Conservation (phyloP, 345 rosid species). For the Camelina sativa region DNA sequence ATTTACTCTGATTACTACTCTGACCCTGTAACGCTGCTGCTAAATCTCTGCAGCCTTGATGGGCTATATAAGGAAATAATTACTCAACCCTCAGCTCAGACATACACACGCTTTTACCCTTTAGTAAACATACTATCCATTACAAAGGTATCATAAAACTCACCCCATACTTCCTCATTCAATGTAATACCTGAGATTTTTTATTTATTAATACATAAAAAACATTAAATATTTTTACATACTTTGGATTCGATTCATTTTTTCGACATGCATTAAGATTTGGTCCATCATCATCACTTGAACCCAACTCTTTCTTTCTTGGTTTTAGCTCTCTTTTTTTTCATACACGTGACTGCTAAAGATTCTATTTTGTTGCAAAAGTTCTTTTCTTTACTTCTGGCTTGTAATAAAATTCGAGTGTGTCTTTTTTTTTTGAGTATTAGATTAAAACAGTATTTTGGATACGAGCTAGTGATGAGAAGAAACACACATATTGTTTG, state of each 20-base stretch:
- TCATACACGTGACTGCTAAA: constrained; percentile 30
- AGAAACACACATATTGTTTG: constrained; percentile 14
- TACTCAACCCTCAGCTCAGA: neutral
- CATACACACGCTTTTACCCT: constrained; percentile 5
- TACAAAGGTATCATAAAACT: neutral
- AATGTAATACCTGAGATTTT: neutral
- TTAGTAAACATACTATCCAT: neutral
- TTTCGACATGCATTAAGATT: constrained; percentile 28
- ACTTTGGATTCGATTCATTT: neutral
- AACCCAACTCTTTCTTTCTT: constrained; percentile 12
- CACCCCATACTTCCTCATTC: constrained; percentile 1
- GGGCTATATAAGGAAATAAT: constrained; percentile 16
- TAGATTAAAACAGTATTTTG: neutral
- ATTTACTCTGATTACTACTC: constrained; percentile 26
- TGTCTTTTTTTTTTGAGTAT: constrained; percentile 18
- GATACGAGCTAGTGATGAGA: constrained; percentile 23
- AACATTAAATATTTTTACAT: neutral
- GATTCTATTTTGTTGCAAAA: constrained; percentile 29
- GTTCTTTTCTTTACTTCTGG: constrained; percentile 22
- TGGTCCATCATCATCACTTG: constrained; percentile 11
- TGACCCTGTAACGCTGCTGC: constrained; percentile 40
- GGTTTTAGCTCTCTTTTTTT: constrained; percentile 15
- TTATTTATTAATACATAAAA: neutral
- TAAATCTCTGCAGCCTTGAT: constrained; percentile 42
- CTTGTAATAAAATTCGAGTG: constrained; percentile 21